Conservation (phyloP, 2,329 filamentous ascomycete species). For the Colletotrichum sp. region DNA sequence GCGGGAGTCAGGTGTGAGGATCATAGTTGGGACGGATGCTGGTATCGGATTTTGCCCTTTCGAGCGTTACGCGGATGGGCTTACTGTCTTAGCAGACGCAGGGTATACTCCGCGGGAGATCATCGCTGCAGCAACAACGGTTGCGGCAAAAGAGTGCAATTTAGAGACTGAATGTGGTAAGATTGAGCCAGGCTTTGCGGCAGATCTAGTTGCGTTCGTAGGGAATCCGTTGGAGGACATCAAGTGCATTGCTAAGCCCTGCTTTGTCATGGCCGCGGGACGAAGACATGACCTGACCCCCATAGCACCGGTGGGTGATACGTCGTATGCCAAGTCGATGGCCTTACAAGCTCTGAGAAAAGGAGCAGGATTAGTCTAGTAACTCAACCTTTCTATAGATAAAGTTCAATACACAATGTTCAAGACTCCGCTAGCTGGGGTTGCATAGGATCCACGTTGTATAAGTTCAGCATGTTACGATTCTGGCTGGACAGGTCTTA, state of each 20-base stretch:
- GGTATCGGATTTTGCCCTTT: background rate
- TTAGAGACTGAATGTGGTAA: background rate
- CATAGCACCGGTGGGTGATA: background rate
- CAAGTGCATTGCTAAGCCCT: background rate
- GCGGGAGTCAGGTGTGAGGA: background rate
- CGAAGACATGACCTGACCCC: background rate
- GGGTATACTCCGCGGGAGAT: background rate
- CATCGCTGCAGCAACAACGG: background rate
- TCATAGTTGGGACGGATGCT: background rate
- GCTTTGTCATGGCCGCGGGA: background rate
- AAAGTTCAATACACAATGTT: background rate
- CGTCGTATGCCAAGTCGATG: background rate
- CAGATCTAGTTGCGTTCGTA: background rate
- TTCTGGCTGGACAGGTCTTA: no score
- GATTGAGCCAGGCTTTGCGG: background rate
- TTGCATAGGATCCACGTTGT: no score
- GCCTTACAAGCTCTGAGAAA: background rate
- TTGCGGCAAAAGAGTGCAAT: background rate
- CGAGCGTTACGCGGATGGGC: background rate
- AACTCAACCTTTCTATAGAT: background rate
- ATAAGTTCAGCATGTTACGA: fast-evolving
- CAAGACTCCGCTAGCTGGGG: background rate
- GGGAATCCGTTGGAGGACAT: background rate
- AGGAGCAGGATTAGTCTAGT: background rate
- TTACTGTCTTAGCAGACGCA: background rate